These are phyloP conservation scores for Cordyceps cateniannulata DNA, from an alignment of 2,329 filamentous ascomycete genomes.

Conservation along the genomic window DNA sequence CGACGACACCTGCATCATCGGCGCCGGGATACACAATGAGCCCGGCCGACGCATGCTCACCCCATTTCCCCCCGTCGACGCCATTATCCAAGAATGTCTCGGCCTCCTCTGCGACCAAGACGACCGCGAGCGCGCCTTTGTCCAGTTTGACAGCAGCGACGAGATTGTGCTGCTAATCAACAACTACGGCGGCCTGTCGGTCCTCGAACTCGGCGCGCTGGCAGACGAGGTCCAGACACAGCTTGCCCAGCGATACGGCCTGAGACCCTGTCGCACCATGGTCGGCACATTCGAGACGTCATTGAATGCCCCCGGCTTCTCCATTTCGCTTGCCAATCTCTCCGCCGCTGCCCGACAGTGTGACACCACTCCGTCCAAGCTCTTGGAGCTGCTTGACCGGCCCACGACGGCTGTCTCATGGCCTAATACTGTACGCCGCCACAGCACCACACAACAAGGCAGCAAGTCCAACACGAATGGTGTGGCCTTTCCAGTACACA, in stretches of 20 bases:
- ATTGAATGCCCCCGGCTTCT: conserved; percentile 65
- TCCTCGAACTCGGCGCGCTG: conserved; percentile 49
- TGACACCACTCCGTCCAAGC: conserved; percentile 34
- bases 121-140: conserved; percentile 43
- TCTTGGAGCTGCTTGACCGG: not conserved
- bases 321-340: conserved; percentile 58
- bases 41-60: conserved; percentile 53
- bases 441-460: too few relatives aligned
- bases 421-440: not conserved
- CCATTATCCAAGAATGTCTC: conserved; percentile 51
- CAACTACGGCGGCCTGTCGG: conserved; percentile 54
- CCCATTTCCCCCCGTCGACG: conserved; percentile 40
- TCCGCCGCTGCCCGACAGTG: conserved; percentile 39
- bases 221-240: conserved; percentile 47
- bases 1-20: conserved; percentile 50
- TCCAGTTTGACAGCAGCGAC: conserved; percentile 39
- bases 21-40: conserved; percentile 63
- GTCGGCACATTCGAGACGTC: conserved; percentile 63
- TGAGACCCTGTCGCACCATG: conserved; percentile 48
- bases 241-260: conserved; percentile 38
- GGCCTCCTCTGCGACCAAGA: conserved; percentile 51
- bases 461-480: not conserved
- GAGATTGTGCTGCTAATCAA: conserved; percentile 49
- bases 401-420: not conserved
- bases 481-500: too few relatives aligned